Evolutionary conservation across 345 rosid genomes (phyloP).

Genomic region (Eucalyptus erythrocorys): DNA sequence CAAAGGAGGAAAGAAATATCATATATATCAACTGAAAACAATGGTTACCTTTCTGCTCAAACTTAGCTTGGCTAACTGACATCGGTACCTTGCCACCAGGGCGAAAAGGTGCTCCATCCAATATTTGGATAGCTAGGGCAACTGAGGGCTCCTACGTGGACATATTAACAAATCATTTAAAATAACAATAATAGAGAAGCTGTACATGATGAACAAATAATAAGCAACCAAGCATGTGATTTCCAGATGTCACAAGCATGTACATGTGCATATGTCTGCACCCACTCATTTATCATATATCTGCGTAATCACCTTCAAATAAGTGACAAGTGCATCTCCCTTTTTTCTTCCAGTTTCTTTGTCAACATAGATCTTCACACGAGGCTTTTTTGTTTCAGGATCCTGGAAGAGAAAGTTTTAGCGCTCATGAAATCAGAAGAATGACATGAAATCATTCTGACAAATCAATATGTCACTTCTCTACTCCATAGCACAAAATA

Average conservation of each 20-base stretch:
- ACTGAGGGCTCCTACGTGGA: conserved; percentile 83
- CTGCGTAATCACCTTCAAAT: conserved; percentile 55
- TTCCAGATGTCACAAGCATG: neutral
- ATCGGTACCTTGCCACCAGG: conserved; percentile 64
- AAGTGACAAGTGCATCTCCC: conserved; percentile 94
- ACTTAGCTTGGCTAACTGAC: conserved; percentile 79
- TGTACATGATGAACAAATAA: neutral
- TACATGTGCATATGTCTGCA: neutral
- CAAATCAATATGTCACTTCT: neutral
- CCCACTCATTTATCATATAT: neutral
- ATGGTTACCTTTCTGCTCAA: conserved; percentile 83
- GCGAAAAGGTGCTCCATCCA: conserved; percentile 93
- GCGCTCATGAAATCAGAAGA: neutral
- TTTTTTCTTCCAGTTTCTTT: conserved; percentile 80
- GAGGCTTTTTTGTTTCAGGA: conserved; percentile 80
- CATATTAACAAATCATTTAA: neutral
- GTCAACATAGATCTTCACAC: conserved; percentile 81
- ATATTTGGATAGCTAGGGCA: conserved; percentile 75
- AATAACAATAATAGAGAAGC: neutral
- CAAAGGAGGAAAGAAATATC: neutral
- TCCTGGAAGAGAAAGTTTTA: conserved; percentile 30
- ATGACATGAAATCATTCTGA: neutral
- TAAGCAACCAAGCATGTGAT: neutral
- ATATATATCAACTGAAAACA: neutral
- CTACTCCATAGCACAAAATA: neutral